Base-by-base conservation (phyloP, 2,329 filamentous ascomycete species). In the Macrophomina phaseolina region DNA sequence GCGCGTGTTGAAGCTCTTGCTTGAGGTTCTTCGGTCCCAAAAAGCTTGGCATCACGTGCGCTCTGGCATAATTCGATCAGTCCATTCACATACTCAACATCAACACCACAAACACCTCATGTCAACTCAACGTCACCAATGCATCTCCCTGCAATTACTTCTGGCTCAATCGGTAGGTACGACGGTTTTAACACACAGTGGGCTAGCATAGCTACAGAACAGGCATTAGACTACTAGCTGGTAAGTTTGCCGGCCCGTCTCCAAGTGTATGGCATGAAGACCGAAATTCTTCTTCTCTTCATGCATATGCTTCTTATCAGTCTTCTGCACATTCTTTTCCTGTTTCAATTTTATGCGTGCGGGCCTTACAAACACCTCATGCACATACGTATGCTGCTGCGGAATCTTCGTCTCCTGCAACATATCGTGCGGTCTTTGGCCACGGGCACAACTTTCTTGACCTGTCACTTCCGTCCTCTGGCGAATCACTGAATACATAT, bases 1-100 rank as follows among this genome's bases (percentile, higher is more conserved):
- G 12, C 49, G 56, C 46, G 34, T 48, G 65, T 34, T 34, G 49
- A 60, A 63, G 65, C 58, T 23, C n/a, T 12, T 62, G 49, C 49
- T 34, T 48, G 65, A 62, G 48, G 65, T 63, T 67, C 65, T 61
- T 66, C 64, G 53, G 64, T 42, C 30, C n/a, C 53, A 52, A 61
- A 51, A 67, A 55, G 65, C 65, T 67, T 63, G 65, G 58, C 65
- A 38, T 67, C 65, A 67, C 65, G 65, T 67, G 65, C 16, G 5
- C n/a, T 6, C 34, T 64, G 8, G 36, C 28, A 49, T 49, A 23
- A 8, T 49, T 28, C 46, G n/a, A 28, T 12, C 46, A 7, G 18
- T 60, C 55, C 23, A 16, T 18, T 45, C 3, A 14, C 9, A 28
- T 16, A 18, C 28, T 12, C 38, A 36, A 14, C 12, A 30, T 30